Evolutionary conservation across 1,284 basidiomycete genomes (phyloP), one percentile per base, ranked within the genome.

Genomic region (Tylopilus sp.): DNA sequence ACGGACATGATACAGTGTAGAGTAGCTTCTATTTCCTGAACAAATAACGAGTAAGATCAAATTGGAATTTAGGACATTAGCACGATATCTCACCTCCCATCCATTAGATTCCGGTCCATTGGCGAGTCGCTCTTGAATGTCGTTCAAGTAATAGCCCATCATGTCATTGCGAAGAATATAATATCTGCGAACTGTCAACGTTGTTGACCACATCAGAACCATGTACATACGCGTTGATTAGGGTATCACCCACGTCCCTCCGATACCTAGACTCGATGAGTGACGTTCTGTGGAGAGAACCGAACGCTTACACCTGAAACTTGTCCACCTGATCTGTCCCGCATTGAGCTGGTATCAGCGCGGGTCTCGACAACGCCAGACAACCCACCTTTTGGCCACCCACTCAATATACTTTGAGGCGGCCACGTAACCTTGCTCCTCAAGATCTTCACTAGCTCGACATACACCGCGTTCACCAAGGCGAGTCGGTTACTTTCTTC

Each of bases 211-310:
- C 8, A 24, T 9, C 38, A 19, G 61, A 32, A 62, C 29, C 26
- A 24, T 16, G 33, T 29, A 83, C 93, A 70, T 77, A 95, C 90
- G 95, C 94, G 72, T 96, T 95, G 66, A 97, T 93, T 36, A 97
- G 85, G 2, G 95, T 95, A 79, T 97, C 95, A 0, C 95, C 95
- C 12, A 95, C 91, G 71, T 97, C 95, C 68, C 95, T 82, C 71
- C 95, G 88, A 82, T 96, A 97, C 38, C 91, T 93, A 67, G 22
- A 58, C 59, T 53, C 38, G n/a, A 54, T 69, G 57, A 69, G 59
- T 24, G 53, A 69, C 73, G 7, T 52, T 71, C 19, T 32, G 36
- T 5, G 16, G 33, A 54, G 12, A 8, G 8, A 36, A 12, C 22
- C 22, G 41, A 47, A 57, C 36, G 84, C 89, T 72, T 69, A 94